phyloP scores from a whole-genome alignment of 768 basidiomycete species.

The Peribolospora kevripleyi region DNA sequence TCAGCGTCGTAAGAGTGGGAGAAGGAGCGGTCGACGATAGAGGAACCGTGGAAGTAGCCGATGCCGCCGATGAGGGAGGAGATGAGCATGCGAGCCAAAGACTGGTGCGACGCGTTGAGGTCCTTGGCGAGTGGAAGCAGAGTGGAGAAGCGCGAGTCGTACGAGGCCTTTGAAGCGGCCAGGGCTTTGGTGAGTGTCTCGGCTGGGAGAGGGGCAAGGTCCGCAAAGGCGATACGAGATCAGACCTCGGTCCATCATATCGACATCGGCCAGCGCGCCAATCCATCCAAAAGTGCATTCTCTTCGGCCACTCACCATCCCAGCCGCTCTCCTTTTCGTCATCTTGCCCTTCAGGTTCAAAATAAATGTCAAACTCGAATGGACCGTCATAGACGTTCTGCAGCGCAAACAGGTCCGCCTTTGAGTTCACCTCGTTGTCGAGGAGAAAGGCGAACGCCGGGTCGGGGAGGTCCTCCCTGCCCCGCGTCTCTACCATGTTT shows the following conservation, averaged over 20 bases:
- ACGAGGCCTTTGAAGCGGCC: conserved; percentile 35
- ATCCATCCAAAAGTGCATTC: no score
- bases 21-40: conserved; percentile 61
- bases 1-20: conserved; percentile 74
- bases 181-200: conserved; percentile 43
- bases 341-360: conserved; percentile 32
- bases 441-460: conserved; percentile 56
- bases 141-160: conserved; percentile 38
- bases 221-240: neutral
- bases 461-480: conserved; percentile 31
- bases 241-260: no score
- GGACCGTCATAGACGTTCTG: conserved; percentile 65
- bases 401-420: conserved; percentile 60
- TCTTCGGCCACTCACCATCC: conserved; percentile 1
- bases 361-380: conserved; percentile 76
- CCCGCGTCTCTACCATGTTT: conserved; percentile 31
- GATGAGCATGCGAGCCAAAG: conserved; percentile 68
- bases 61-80: conserved; percentile 80
- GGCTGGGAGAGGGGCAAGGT: conserved; percentile 25
- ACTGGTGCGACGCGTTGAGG: conserved; percentile 29
- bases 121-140: conserved; percentile 42
- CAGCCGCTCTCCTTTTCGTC: conserved; percentile 25
- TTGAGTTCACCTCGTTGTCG: conserved; percentile 43
- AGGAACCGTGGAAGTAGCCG: conserved; percentile 81
- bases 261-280: no score